Conservation (phyloP, 352 stramenopile genomes). For the Globisporangium paroecandrum region DNA sequence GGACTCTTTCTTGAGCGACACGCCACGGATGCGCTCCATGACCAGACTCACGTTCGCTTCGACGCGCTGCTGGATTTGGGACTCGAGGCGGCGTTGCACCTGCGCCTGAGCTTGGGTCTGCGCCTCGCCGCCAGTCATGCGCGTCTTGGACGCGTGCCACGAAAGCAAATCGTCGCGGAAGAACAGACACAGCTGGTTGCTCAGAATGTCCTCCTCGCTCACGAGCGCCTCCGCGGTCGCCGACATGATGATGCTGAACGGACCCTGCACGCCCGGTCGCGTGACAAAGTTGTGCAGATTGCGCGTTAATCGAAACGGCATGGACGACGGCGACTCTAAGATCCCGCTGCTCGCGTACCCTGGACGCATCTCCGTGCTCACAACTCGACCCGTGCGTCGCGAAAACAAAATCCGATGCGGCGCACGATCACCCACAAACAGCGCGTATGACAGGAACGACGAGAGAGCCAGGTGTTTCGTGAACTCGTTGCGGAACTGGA, state of each 20-base stretch:
- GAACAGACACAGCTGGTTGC: constrained; percentile 86
- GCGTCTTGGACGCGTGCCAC: constrained; percentile 87
- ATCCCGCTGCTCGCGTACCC: constrained; percentile 81
- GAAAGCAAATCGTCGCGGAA: constrained; percentile 87
- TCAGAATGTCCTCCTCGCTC: constrained; percentile 79
- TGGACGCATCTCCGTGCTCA: constrained; percentile 82
- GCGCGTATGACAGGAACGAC: constrained; percentile 80
- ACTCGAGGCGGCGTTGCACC: constrained; percentile 61
- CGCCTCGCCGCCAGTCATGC: constrained; percentile 28
- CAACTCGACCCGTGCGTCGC: constrained; percentile 68
- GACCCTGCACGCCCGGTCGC: constrained; percentile 72
- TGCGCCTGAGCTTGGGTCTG: constrained; percentile 26
- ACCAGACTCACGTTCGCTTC: constrained; percentile 85
- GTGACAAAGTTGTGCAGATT: constrained; percentile 90
- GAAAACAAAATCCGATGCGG: constrained; percentile 85
- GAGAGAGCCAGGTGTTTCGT: constrained; percentile 83
- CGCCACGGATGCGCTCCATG: constrained; percentile 70
- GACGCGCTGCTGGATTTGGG: constrained; percentile 79
- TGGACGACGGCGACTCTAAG: constrained; percentile 70
- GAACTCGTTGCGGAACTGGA: constrained; percentile 86
- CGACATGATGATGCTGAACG: constrained; percentile 82
- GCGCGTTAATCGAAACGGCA: constrained; percentile 88
- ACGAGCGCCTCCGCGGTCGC: constrained; percentile 78
- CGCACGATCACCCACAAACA: constrained; percentile 83
- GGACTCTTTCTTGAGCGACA: constrained; percentile 76